A percentile compares a stretch with the other conserved stretches of the same genome.
Evolutionary conservation across 2,329 filamentous ascomycete species (phyloP).

Genomic region (Cladophialophora yegresii): DNA sequence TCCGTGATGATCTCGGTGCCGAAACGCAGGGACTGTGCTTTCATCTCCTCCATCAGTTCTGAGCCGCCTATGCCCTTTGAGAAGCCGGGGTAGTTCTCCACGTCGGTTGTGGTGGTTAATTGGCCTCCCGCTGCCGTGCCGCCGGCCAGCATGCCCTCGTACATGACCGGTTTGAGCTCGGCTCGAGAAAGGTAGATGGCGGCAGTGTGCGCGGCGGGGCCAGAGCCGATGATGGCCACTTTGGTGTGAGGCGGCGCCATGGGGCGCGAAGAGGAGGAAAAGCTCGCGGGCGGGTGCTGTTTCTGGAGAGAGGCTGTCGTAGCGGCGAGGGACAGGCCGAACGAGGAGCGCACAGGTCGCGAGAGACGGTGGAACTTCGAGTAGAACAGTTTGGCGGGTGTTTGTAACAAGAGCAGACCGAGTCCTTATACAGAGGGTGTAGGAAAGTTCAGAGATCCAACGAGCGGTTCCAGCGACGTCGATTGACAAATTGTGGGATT

Average conservation of each 20-base stretch:
- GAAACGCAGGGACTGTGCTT: conserved; percentile 83
- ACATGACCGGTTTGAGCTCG: conserved; percentile 90
- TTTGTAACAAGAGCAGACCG: neutral
- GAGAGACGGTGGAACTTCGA: conserved; percentile 66
- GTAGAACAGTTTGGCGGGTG: conserved; percentile 86
- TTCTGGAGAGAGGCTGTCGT: conserved; percentile 66
- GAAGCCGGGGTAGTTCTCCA: conserved; percentile 98
- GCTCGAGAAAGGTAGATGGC: conserved; percentile 94
- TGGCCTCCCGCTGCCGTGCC: conserved; percentile 95
- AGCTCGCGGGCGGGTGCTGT: conserved; percentile 44
- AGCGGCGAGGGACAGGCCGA: conserved; percentile 71
- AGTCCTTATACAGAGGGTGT: neutral
- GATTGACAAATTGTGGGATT: conserved; percentile 18
- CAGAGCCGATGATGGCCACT: conserved; percentile 72
- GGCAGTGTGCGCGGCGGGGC: conserved; percentile 94
- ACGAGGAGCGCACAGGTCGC: conserved; percentile 67
- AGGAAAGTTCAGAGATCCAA: conserved; percentile 3
- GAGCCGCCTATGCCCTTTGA: conserved; percentile 81
- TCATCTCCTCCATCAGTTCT: conserved; percentile 95
- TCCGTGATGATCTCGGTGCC: conserved; percentile 92
- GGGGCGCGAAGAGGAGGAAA: conserved; percentile 63
- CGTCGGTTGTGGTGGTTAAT: conserved; percentile 95
- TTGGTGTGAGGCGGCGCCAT: conserved; percentile 58
- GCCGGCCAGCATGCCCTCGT: conserved; percentile 97
- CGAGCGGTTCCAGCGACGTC: conserved; percentile 17